Evolutionary conservation across 331 rosid genomes (phyloP), one percentile per base, ranked within the genome.

Genomic region (Pyrus hybrid): DNA sequence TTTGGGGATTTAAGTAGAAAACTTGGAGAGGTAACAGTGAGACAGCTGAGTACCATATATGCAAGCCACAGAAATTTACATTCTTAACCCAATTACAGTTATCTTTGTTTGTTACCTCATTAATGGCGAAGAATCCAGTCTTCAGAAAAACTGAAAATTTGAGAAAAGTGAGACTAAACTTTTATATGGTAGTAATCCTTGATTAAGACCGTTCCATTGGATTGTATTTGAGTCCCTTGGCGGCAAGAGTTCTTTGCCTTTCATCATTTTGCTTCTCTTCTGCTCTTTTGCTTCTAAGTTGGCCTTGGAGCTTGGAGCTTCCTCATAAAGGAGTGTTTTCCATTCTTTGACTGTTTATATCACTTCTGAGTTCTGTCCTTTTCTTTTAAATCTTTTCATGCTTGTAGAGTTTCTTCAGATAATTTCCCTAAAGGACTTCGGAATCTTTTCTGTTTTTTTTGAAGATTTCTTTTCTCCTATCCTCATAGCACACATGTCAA

Each of bases 401-500:
- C 66, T 53, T 53, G 26, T 68, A 5, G 17, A 32, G 62, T 63
- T 25, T 49, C 33, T 49, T 62, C 23, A 23, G 60, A 13, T 26
- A 57, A 47, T 72, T 61, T 76, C 37, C 37, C 62, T 81, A 56
- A 17, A 71, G 74, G 54, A 22, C 72, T 54, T 26, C 6, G 2
- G 9, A 26, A 32, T 76, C 76, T 70, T 71, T 26, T 30, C 22
- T 35, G 7, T 65, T 60, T 63, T 64, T 66, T 61, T 43, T 63
- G 22, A 28, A 49, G 4, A 73, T 47, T 22, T 37, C 28, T 47
- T 53, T 61, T 72, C 35, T 41, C 77, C 66, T 47, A 43, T 84
- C 65, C 64, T 60, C 53, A 26, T 33, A 37, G 57, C 71, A 72
- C 76, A 68, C 41, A 65, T 83, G 49, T 80, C 83, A 33, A 64